Conservation (phyloP, 2,329 filamentous ascomycete genomes). For the Parastagonospora nodorum region DNA sequence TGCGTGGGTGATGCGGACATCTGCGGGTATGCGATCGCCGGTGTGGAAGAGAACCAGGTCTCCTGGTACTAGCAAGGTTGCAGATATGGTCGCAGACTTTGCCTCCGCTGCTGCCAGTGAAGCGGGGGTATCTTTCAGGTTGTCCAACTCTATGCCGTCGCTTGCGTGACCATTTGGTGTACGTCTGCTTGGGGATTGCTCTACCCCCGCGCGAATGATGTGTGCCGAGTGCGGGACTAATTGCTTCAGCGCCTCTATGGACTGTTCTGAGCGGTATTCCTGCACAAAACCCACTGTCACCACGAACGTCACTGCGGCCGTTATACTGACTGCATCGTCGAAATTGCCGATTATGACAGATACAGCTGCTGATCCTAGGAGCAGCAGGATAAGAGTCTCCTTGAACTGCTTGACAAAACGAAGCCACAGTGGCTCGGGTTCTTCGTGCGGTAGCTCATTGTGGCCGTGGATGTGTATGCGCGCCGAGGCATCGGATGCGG, state of each 20-base stretch:
- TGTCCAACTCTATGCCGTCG: conserved; percentile 53
- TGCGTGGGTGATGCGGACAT: conserved; percentile 90
- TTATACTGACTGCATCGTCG: conserved; percentile 94
- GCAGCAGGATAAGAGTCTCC: conserved; percentile 90
- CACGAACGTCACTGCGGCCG: conserved; percentile 94
- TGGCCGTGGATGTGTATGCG: conserved; percentile 81
- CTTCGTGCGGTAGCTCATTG: conserved; percentile 93
- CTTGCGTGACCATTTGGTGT: conserved; percentile 27
- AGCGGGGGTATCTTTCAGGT: conserved; percentile 58
- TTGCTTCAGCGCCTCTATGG: conserved; percentile 90
- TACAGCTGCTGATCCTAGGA: conserved; percentile 84
- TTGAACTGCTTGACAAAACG: conserved; percentile 97
- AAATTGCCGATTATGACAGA: conserved; percentile 91
- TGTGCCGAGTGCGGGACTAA: conserved; percentile 95
- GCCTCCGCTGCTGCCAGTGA: conserved; percentile 71
- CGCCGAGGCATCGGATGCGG: conserved; percentile 78
- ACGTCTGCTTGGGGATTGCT: conserved; percentile 26
- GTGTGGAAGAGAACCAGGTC: conserved; percentile 94
- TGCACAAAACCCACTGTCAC: conserved; percentile 96
- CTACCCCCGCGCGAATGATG: conserved; percentile 68
- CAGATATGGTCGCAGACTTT: conserved; percentile 82
- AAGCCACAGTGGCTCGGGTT: conserved; percentile 91
- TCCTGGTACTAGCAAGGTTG: conserved; percentile 84
- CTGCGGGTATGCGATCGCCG: conserved; percentile 93
- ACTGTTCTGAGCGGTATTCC: conserved; percentile 97